phyloP scores from a whole-genome alignment of 2,329 filamentous ascomycete genomes.

The Tolypocladium tundrense region DNA sequence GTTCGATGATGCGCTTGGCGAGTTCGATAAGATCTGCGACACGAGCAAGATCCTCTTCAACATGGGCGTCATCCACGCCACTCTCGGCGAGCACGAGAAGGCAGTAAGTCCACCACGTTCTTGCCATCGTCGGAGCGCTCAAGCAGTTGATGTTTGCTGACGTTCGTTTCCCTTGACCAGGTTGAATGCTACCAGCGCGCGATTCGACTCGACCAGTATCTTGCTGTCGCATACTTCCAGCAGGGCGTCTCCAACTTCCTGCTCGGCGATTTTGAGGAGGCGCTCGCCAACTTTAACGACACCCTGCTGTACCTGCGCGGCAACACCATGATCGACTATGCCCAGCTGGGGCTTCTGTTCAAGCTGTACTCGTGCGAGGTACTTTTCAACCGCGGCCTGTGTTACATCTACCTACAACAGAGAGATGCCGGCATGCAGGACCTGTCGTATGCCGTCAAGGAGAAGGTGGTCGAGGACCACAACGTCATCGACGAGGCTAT shows the following conservation, averaged over 20 bases:
- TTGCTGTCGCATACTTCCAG: slow-evolving; percentile 96
- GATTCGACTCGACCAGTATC: slow-evolving; percentile 82
- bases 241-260: slow-evolving; percentile 97
- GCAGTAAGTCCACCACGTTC: slow-evolving; percentile 53
- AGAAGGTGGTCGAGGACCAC: slow-evolving; percentile 93
- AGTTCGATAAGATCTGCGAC: slow-evolving; percentile 81
- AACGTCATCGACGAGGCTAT: slow-evolving; percentile 98
- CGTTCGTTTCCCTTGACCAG: slow-evolving; percentile 32
- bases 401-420: slow-evolving; percentile 94
- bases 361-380: slow-evolving; percentile 97
- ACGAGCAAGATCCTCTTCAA: slow-evolving; percentile 99
- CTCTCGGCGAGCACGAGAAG: slow-evolving; percentile 88
- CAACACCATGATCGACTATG: slow-evolving; percentile 96
- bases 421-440: slow-evolving; percentile 86
- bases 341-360: slow-evolving; percentile 89
- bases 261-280: slow-evolving; percentile 93
- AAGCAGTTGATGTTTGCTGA: neutral
- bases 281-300: slow-evolving; percentile 96
- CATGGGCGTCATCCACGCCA: slow-evolving; percentile 94
- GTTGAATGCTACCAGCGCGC: slow-evolving; percentile 93
- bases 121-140: neutral
- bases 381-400: slow-evolving; percentile 91
- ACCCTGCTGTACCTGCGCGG: slow-evolving; percentile 88
- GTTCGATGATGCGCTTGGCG: slow-evolving; percentile 76
- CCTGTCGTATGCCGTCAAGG: slow-evolving; percentile 79